Conservation (phyloP, 2,329 filamentous ascomycete species). For the Tolypocladium cylindrosporum region DNA sequence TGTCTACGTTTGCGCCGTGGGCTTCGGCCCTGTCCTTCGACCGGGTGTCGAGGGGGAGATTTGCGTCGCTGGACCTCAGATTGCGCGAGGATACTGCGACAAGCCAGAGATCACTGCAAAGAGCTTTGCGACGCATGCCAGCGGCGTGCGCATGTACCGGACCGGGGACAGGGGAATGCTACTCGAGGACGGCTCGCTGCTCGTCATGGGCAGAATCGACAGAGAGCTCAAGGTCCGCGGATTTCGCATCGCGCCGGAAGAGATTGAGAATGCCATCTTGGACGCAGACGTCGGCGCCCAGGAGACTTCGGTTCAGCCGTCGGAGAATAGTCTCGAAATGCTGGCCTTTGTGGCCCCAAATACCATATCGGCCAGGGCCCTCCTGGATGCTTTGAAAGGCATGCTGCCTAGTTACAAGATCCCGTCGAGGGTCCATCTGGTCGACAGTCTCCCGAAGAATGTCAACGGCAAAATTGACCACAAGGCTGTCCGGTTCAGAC, state of each 20-base stretch:
- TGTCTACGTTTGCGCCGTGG: constrained; percentile 1
- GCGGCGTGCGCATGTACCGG: constrained; percentile 5
- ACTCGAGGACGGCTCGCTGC: constrained; percentile 2
- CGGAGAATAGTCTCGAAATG: constrained; percentile 3
- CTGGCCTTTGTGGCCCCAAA: constrained; percentile 2
- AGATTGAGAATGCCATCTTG: constrained; percentile 6
- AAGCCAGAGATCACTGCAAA: constrained; percentile 2
- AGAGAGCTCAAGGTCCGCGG: constrained; percentile 8
- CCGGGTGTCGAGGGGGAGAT: constrained; percentile 4
- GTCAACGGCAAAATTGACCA: constrained; percentile 7
- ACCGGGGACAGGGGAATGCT: constrained; percentile 6
- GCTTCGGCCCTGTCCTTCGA: neutral
- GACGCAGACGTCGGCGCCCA: neutral
- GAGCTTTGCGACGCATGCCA: constrained; percentile 1
- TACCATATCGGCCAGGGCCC: neutral
- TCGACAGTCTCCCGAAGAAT: constrained; percentile 3
- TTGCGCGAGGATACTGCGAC: constrained; percentile 4
- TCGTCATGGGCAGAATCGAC: constrained; percentile 7
- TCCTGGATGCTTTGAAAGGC: constrained; percentile 1
- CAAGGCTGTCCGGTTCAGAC: neutral
- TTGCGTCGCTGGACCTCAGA: constrained; percentile 3
- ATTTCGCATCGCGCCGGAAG: constrained; percentile 7
- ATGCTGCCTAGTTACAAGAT: constrained; percentile 5
- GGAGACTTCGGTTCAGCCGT: constrained; percentile 4
- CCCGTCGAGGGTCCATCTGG: neutral